Evolutionary conservation across 805 yeast genomes (phyloP).

Genomic region (Isabelozyma pseudorhagii): DNA sequence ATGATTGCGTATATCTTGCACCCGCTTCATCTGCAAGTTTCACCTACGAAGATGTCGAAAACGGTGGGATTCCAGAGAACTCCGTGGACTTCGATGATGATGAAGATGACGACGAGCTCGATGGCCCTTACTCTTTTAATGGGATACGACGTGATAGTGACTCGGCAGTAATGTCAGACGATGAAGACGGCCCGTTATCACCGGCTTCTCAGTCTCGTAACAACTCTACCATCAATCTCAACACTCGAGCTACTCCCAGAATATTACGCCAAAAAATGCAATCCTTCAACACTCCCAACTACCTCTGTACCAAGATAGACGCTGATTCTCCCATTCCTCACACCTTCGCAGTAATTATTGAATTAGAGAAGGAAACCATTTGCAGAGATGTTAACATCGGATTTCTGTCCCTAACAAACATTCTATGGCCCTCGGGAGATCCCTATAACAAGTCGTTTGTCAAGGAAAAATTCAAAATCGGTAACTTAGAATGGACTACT

Average conservation of each 20-base stretch:
- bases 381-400: constrained; percentile 38
- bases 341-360: constrained; percentile 50
- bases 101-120: constrained; percentile 1
- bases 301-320: constrained; percentile 33
- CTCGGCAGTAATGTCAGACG: constrained; percentile 8
- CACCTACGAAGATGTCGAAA: constrained; percentile 43
- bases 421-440: constrained; percentile 55
- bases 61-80: constrained; percentile 25
- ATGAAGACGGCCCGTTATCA: constrained; percentile 5
- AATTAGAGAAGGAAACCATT: constrained; percentile 37
- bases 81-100: constrained; percentile 4
- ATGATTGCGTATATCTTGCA: constrained; percentile 37
- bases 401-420: constrained; percentile 40
- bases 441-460: constrained; percentile 42
- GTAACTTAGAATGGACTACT: constrained; percentile 46
- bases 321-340: constrained; percentile 45
- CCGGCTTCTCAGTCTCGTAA: constrained; percentile 1
- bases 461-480: constrained; percentile 49
- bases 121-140: neutral
- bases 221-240: constrained; percentile 6
- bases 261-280: constrained; percentile 16
- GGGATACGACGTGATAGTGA: constrained; percentile 4
- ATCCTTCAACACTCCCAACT: constrained; percentile 31
- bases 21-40: constrained; percentile 38
- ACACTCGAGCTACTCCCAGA: constrained; percentile 5